A percentile compares a stretch with the other conserved stretches of the same genome.
Evolutionary conservation across 2,329 filamentous ascomycete genomes (phyloP).

Genomic region (Acrocalymma vagum): DNA sequence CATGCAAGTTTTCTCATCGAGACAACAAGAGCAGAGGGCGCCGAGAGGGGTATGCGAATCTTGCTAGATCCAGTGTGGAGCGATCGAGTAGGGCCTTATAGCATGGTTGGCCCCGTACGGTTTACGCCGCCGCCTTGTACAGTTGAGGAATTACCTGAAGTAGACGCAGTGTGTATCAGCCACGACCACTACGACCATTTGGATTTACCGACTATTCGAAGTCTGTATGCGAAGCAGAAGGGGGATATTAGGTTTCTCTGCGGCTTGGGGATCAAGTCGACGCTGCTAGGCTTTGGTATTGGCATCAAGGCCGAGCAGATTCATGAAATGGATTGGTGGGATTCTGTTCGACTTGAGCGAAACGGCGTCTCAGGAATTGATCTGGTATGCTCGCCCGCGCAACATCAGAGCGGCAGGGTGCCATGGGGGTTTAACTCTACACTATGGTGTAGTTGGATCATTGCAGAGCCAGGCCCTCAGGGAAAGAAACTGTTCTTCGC

Average conservation of each 20-base stretch:
- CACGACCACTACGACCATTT: slow-evolving; percentile 68
- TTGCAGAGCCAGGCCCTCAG: slow-evolving; percentile 37
- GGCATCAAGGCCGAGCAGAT: slow-evolving; percentile 51
- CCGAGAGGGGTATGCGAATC: slow-evolving; percentile 52
- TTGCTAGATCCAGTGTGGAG: slow-evolving; percentile 64
- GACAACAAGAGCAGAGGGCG: slow-evolving; percentile 39
- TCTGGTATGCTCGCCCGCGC: slow-evolving; percentile 57
- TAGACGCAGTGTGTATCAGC: slow-evolving; percentile 62
- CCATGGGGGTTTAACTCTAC: slow-evolving; percentile 50
- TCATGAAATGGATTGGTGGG: slow-evolving; percentile 61
- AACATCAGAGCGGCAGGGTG: slow-evolving; percentile 57
- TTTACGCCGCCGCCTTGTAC: slow-evolving; percentile 61
- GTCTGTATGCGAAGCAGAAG: slow-evolving; percentile 48
- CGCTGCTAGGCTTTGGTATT: slow-evolving; percentile 46
- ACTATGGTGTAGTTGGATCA: slow-evolving; percentile 59
- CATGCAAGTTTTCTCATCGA: slow-evolving; percentile 61
- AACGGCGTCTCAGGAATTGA: slow-evolving; percentile 47
- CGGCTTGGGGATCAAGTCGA: slow-evolving; percentile 49
- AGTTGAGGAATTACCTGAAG: slow-evolving; percentile 58
- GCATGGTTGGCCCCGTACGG: slow-evolving; percentile 58
- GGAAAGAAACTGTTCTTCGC: slow-evolving; percentile 56
- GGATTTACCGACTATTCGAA: slow-evolving; percentile 55
- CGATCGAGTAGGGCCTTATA: slow-evolving; percentile 57
- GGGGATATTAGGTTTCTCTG: slow-evolving; percentile 54
- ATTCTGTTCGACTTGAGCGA: slow-evolving; percentile 47